Percentiles rank a stretch among this genome's conserved stretches.
Evolutionary conservation across 352 stramenopile species (phyloP).

Genomic region (Halophytophthora batemanensis): DNA sequence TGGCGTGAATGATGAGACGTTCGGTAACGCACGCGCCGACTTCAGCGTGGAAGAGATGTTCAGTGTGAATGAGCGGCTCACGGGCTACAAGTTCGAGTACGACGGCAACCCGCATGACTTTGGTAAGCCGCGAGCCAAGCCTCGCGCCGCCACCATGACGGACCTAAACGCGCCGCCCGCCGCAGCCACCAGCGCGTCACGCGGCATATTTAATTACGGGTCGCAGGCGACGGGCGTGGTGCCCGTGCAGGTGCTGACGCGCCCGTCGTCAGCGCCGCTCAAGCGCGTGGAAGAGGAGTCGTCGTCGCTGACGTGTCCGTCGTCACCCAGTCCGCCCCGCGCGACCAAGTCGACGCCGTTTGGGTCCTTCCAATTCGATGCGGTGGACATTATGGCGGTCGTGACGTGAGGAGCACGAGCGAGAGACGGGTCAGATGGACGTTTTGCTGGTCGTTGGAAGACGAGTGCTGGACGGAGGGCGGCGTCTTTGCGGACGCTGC

Average conservation of each 20-base stretch:
- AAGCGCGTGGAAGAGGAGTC: conserved; percentile 55
- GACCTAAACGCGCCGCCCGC: conserved; percentile 16
- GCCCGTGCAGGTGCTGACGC: conserved; percentile 44
- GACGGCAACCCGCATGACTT: conserved; percentile 96
- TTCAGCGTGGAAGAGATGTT: conserved; percentile 96
- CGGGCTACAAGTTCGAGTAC: conserved; percentile 92
- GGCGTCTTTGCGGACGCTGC: too few relatives aligned
- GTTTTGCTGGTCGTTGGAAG: too few relatives aligned
- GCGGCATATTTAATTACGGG: conserved; percentile 61
- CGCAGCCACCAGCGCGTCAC: conserved; percentile 19
- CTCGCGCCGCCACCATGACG: too few relatives aligned
- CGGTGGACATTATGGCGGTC: conserved; percentile 86
- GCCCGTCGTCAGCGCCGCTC: conserved; percentile 37
- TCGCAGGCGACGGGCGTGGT: conserved; percentile 32
- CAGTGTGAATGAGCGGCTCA: conserved; percentile 90
- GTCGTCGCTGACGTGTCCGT: conserved; percentile 31
- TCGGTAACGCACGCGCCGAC: conserved; percentile 67
- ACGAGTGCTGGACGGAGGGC: too few relatives aligned
- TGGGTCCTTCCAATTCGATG: conserved; percentile 76
- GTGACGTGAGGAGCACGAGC: conserved; percentile 58
- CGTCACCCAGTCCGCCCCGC: conserved; percentile 39
- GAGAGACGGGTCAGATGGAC: too few relatives aligned
- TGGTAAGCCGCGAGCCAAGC: conserved; percentile 76
- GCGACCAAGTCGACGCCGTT: conserved; percentile 36
- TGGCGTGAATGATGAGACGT: conserved; percentile 86